Evolutionary conservation across 305 asterid species (phyloP).

Genomic region (Fraxinus latifolia): DNA sequence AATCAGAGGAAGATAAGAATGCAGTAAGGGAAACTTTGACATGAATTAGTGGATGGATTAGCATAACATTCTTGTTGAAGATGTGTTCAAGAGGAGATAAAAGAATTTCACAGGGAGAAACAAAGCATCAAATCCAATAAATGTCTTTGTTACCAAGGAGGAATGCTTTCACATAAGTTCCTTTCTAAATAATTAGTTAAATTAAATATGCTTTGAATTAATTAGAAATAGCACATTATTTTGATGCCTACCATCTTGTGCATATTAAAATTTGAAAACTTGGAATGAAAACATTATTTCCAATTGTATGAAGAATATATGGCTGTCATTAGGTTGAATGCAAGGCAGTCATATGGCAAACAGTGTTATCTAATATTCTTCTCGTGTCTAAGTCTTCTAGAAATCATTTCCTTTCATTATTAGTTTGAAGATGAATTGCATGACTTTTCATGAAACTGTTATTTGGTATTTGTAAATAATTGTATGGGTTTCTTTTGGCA

Average conservation of each 20-base stretch:
- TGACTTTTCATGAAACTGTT: neutral
- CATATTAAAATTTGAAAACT: neutral
- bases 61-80: neutral
- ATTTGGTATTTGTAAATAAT: neutral
- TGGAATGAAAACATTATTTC: neutral
- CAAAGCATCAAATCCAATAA: neutral
- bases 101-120: neutral
- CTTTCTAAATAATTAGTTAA: neutral
- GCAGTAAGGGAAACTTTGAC: neutral
- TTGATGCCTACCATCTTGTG: neutral
- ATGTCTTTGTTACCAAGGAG: neutral
- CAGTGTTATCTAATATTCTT: neutral
- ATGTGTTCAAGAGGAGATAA: neutral
- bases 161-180: neutral
- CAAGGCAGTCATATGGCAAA: neutral
- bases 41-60: neutral
- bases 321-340: neutral
- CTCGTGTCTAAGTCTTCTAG: neutral
- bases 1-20: neutral
- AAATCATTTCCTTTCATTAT: neutral
- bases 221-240: neutral
- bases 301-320: neutral
- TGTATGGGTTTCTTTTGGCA: neutral
- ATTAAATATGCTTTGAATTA: neutral
- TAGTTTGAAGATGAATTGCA: neutral